A percentile compares a stretch with the other conserved stretches of the same genome.
Evolutionary conservation across 495 filamentous ascomycete genomes (phyloP).

Genomic region (Gamarada debralockiae): DNA sequence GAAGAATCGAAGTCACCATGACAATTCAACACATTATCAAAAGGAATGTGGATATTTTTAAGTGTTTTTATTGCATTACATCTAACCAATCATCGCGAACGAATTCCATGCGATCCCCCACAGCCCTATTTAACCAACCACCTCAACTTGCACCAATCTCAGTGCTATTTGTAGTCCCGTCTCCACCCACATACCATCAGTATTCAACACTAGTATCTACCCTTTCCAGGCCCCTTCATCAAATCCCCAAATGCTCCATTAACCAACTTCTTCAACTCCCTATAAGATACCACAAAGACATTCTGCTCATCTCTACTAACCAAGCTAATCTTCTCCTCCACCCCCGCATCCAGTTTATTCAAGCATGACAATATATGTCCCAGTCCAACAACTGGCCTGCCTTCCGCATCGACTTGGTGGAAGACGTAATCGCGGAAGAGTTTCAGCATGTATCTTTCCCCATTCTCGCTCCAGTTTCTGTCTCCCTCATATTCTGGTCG

Average conservation of each 20-base stretch:
- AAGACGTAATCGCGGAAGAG: constrained; percentile 97
- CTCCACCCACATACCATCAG: background rate
- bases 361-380: constrained; percentile 79
- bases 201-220: constrained; percentile 2
- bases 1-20: too few species aligned
- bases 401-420: constrained; percentile 84
- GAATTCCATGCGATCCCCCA: background rate
- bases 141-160: background rate
- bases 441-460: constrained; percentile 86
- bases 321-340: constrained; percentile 79
- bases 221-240: constrained; percentile 34
- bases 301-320: constrained; percentile 88
- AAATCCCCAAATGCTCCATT: constrained; percentile 79
- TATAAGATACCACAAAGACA: constrained; percentile 79
- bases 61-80: background rate
- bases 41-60: background rate
- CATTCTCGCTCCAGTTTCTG: constrained; percentile 79
- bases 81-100: background rate
- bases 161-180: background rate
- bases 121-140: background rate
- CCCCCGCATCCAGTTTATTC: constrained; percentile 89
- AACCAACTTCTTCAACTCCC: constrained; percentile 77
- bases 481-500: constrained; percentile 78
- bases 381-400: constrained; percentile 74
- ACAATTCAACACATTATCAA: too few species aligned